Conservation (phyloP, 2,329 filamentous ascomycete species). For the Trichoderma koningii region DNA sequence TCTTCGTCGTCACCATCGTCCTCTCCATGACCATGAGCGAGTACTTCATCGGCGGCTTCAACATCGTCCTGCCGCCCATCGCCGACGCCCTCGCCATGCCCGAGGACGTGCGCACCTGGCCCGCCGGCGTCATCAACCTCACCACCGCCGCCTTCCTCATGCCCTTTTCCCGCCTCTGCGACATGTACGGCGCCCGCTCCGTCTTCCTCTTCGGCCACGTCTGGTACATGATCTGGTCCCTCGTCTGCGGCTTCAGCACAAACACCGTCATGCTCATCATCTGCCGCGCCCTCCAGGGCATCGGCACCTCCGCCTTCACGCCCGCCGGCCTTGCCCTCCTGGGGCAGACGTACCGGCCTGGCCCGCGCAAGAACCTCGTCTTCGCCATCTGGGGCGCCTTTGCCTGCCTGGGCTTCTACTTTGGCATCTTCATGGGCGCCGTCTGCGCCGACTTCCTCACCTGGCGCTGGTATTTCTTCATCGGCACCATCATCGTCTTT, state of each 20-base stretch:
- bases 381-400: constrained; percentile 62
- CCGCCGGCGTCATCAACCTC: constrained; percentile 62
- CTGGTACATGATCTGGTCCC: constrained; percentile 69
- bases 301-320: constrained; percentile 69
- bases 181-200: constrained; percentile 63
- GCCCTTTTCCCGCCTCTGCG: constrained; percentile 61
- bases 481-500: constrained; percentile 53
- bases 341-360: constrained; percentile 68
- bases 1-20: constrained; percentile 63
- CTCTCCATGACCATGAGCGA: constrained; percentile 68
- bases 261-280: constrained; percentile 71
- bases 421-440: constrained; percentile 69
- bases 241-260: constrained; percentile 69
- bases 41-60: constrained; percentile 77
- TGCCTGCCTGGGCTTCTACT: constrained; percentile 61
- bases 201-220: constrained; percentile 61
- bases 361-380: constrained; percentile 70
- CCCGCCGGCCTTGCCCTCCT: constrained; percentile 73
- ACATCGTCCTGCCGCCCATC: constrained; percentile 69
- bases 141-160: constrained; percentile 61
- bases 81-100: constrained; percentile 65
- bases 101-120: constrained; percentile 63
- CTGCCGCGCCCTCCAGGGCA: constrained; percentile 72
- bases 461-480: constrained; percentile 73
- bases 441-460: constrained; percentile 59